Conservation (phyloP, 768 basidiomycete genomes). For the Mycena rebaudengoi region DNA sequence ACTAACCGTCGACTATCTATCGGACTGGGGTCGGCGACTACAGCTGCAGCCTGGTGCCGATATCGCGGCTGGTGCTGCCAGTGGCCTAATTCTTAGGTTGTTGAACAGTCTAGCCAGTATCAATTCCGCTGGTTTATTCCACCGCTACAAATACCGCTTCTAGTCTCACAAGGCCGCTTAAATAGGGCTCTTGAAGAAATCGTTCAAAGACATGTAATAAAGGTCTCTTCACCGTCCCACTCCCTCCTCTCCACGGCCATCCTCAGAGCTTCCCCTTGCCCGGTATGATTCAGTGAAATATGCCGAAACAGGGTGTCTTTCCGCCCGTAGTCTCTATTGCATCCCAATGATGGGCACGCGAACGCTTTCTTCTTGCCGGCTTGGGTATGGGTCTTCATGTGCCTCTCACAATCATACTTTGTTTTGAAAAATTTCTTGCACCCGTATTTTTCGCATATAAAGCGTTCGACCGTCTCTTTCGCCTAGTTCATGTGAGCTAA, state of each 20-base stretch:
- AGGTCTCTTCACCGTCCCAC: no score
- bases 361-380: background rate
- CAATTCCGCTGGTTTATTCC: no score
- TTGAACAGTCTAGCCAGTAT: no score
- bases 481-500: background rate
- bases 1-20: no score
- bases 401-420: background rate
- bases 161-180: no score
- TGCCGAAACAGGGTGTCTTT: constrained; percentile 1
- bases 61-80: no score
- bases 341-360: background rate
- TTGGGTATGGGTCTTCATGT: background rate
- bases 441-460: background rate
- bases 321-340: background rate
- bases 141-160: no score
- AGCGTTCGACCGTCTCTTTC: background rate
- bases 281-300: background rate
- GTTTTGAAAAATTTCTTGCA: background rate
- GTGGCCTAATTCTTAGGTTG: no score
- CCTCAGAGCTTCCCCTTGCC: background rate
- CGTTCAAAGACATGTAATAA: no score
- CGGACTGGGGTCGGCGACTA: no score
- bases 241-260: background rate
- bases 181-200: no score
- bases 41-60: no score